Evolutionary conservation across 495 filamentous ascomycete genomes (phyloP).

Genomic region (Xylaria acuta): DNA sequence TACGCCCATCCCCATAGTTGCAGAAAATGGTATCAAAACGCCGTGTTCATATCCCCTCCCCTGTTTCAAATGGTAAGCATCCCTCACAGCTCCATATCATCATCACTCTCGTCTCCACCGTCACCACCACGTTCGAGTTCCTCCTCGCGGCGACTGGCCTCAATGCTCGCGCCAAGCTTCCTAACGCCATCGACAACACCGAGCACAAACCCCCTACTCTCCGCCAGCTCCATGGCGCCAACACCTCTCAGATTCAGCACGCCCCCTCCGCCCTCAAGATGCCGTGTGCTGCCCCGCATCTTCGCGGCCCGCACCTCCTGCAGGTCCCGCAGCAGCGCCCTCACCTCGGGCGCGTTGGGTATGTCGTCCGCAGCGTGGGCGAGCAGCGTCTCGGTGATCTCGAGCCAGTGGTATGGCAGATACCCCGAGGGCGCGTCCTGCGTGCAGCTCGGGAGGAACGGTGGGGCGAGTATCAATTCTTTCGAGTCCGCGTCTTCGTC

Average conservation of each 20-base stretch:
- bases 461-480: slow-evolving; percentile 51
- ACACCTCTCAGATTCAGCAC: slow-evolving; percentile 81
- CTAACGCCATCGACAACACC: slow-evolving; percentile 88
- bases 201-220: slow-evolving; percentile 81
- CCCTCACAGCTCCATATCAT: slow-evolving; percentile 54
- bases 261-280: slow-evolving; percentile 70
- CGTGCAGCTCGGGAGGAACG: slow-evolving; percentile 67
- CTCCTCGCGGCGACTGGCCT: slow-evolving; percentile 60
- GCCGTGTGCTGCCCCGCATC: slow-evolving; percentile 74
- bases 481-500: neutral
- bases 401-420: slow-evolving; percentile 93
- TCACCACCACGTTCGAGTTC: slow-evolving; percentile 55
- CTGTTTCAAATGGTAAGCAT: neutral
- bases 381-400: slow-evolving; percentile 83
- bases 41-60: neutral
- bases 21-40: slow-evolving; percentile 14
- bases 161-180: slow-evolving; percentile 64
- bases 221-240: slow-evolving; percentile 88
- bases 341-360: slow-evolving; percentile 72
- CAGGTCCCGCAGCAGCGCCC: slow-evolving; percentile 79
- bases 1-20: neutral
- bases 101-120: slow-evolving; percentile 51
- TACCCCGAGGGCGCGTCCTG: slow-evolving; percentile 65
- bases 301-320: slow-evolving; percentile 90
- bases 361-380: slow-evolving; percentile 87